A percentile compares a stretch with the other conserved stretches of the same genome.
phyloP scores from a whole-genome alignment of 1,284 basidiomycete genomes.

The Leccinum subatratum region DNA sequence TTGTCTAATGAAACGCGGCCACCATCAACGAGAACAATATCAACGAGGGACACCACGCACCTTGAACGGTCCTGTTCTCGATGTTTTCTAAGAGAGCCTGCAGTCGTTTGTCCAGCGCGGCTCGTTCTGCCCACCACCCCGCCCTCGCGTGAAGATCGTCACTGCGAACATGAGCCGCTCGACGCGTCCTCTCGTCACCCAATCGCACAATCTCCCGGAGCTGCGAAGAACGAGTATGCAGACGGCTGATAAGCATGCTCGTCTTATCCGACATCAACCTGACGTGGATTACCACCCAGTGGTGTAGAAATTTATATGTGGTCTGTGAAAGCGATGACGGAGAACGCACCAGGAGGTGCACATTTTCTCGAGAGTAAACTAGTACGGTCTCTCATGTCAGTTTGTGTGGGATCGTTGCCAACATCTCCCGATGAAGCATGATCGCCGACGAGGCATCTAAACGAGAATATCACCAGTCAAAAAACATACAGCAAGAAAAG shows the following conservation, averaged over 20 bases:
- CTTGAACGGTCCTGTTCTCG: too few relatives aligned
- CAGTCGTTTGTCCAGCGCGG: constrained; percentile 73
- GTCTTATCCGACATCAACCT: constrained; percentile 77
- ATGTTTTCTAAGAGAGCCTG: constrained; percentile 76
- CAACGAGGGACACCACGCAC: constrained; percentile 38
- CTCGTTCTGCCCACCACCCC: constrained; percentile 83
- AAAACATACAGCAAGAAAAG: background rate
- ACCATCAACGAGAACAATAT: background rate
- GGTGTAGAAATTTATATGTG: too few relatives aligned
- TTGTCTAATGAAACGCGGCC: constrained; percentile 47
- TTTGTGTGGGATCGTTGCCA: constrained; percentile 69
- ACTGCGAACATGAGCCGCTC: constrained; percentile 65
- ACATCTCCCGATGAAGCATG: constrained; percentile 75
- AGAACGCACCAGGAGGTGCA: constrained; percentile 23
- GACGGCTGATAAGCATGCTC: constrained; percentile 81
- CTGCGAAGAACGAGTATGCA: constrained; percentile 50
- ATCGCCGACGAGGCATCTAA: constrained; percentile 67
- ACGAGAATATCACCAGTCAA: background rate
- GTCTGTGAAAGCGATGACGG: constrained; percentile 18
- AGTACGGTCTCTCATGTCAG: constrained; percentile 37
- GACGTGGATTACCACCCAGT: constrained; percentile 86
- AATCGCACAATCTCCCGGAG: constrained; percentile 73
- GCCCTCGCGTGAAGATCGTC: constrained; percentile 61
- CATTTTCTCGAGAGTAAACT: constrained; percentile 36
- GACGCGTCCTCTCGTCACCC: constrained; percentile 74